Evolutionary conservation across 1,139 yeast genomes (phyloP).

Genomic region (Magnusiomyces tetraspermus): DNA sequence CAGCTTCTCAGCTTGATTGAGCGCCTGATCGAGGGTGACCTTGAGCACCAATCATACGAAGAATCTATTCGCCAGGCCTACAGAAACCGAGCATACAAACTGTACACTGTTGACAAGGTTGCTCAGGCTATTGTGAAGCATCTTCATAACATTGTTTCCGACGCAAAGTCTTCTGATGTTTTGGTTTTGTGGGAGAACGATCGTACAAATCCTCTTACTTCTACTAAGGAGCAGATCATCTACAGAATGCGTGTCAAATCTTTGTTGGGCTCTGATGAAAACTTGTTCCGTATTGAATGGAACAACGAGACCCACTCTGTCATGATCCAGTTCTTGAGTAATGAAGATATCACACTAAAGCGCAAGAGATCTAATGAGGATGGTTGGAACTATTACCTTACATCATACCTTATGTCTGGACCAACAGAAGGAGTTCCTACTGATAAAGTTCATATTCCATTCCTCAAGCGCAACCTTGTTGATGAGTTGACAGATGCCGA

Average conservation of each 20-base stretch:
- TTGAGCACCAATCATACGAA: constrained; percentile 94
- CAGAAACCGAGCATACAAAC: constrained; percentile 82
- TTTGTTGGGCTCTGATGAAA: constrained; percentile 74
- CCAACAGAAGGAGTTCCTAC: constrained; percentile 97
- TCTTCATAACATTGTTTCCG: constrained; percentile 69
- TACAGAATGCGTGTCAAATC: constrained; percentile 84
- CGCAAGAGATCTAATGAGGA: constrained; percentile 70
- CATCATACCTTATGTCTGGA: constrained; percentile 86
- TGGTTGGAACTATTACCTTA: constrained; percentile 84
- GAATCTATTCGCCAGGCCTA: constrained; percentile 92
- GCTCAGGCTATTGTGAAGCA: constrained; percentile 85
- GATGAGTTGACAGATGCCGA: constrained; percentile 19
- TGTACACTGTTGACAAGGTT: constrained; percentile 89
- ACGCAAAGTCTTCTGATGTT: constrained; percentile 74
- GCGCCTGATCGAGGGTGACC: constrained; percentile 75
- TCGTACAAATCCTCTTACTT: constrained; percentile 44
- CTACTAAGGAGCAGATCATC: constrained; percentile 79
- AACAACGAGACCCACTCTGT: constrained; percentile 46
- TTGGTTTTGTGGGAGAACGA: constrained; percentile 75
- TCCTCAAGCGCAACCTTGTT: constrained; percentile 42
- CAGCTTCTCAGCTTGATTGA: constrained; percentile 69
- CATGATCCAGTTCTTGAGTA: constrained; percentile 74
- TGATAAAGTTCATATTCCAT: constrained; percentile 65
- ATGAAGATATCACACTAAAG: constrained; percentile 78
- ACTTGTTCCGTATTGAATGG: constrained; percentile 80